Base-by-base conservation (phyloP, 257 asterid genomes). In the Gentiana dahurica region DNA sequence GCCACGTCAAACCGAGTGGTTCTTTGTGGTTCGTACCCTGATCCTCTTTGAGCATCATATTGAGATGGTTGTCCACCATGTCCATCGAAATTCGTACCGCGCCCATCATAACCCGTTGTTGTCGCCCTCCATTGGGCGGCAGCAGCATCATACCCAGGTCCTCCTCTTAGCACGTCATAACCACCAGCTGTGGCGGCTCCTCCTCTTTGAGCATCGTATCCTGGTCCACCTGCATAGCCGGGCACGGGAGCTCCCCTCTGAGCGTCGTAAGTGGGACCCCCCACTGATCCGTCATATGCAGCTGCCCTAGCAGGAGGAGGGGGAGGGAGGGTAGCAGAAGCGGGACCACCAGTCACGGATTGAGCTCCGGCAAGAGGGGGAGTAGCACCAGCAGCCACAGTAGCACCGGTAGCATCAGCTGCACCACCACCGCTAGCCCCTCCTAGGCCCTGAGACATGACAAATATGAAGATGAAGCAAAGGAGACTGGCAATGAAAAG, bases 11-110 rank as follows among this genome's bases (percentile, higher is more conserved):
- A 83, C 64, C 73, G 60, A 36, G 68, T 50, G 4, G 53, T 66
- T 60, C 73, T 77, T 59, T 66, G 75, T 45, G 15, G 48, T 48
- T 85, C 94, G 63, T 67, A 75, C 10, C 80, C 84, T 13, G 79
- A 66, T 34, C 79, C 81, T 65, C 81, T 72, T 56, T 73, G 86
- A 53, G 69, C 64, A 65, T 81, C 78, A 56, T 82, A 75, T 43
- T 49, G 60, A 38, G 72, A 65, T 59, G 75, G 63, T n/a, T 68
- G 68, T 24, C 24, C 24, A 24, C 24, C 24, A 24, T 24, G 24
- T 24, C 24, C 24, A 24, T 24, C 24, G 24, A 24, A 24, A 34
- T 73, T 34, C 12, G 59, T 12, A 32, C 45, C 59, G 12, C 49
- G 82, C 49, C 74, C 87, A 59, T 77, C 86, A 60, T 72, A 71